Conservation (phyloP, 768 basidiomycete species). For the Suillus cothurnatus region DNA sequence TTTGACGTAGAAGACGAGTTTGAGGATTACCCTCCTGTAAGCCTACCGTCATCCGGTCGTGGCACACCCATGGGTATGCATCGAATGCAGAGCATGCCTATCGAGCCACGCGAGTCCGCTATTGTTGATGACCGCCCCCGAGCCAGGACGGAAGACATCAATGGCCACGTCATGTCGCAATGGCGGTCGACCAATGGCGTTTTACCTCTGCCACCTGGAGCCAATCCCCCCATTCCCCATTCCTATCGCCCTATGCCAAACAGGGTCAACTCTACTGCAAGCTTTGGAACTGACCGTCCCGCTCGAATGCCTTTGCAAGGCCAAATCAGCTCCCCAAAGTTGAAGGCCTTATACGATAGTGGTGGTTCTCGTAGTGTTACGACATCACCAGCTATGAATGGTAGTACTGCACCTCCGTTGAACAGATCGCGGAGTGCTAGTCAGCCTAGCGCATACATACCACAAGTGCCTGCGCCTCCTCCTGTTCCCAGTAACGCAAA, state of each 20-base stretch:
- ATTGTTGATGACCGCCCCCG: conserved; percentile 56
- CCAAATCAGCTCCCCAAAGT: conserved; percentile 69
- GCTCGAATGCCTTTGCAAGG: conserved; percentile 51
- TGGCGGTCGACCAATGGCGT: conserved; percentile 59
- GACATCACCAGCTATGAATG: conserved; percentile 32
- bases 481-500: conserved; percentile 53
- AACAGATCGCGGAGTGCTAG: conserved; percentile 77
- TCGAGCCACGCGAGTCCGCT: conserved; percentile 51
- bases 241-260: conserved; percentile 45
- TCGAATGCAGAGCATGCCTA: conserved; percentile 57
- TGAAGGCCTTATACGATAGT: conserved; percentile 56
- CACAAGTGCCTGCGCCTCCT: conserved; percentile 48
- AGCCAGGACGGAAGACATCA: conserved; percentile 69
- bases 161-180: conserved; percentile 61
- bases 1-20: conserved; percentile 73
- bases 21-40: conserved; percentile 70
- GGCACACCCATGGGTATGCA: conserved; percentile 72
- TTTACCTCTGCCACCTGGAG: conserved; percentile 36
- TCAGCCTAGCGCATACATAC: conserved; percentile 72
- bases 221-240: conserved; percentile 23
- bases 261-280: conserved; percentile 49
- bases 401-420: conserved; percentile 28
- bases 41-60: conserved; percentile 57
- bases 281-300: conserved; percentile 50
- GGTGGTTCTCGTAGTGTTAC: conserved; percentile 37